Evolutionary conservation across 108 stramenopile species (phyloP), one percentile per base, ranked within the genome.

Genomic region (Nitzschia sp.): DNA sequence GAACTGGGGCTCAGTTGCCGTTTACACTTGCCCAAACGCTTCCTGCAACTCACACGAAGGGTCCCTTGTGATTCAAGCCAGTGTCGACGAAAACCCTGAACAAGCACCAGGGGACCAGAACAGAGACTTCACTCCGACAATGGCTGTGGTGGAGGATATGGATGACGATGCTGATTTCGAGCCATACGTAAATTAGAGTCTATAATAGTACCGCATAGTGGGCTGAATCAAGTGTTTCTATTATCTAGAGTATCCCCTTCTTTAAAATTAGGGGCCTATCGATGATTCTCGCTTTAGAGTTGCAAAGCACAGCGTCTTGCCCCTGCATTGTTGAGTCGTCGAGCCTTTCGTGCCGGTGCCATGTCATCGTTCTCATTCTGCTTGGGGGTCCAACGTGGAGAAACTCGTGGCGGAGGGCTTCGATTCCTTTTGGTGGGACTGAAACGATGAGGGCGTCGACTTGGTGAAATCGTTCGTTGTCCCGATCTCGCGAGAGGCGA

Each of bases 1-100:
- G 87, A 89, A 94, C 58, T 94, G 86, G 83, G 93, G 93, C 48
- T 79, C 79, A 11, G 77, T 94, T 29, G 86, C 88, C 25, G 77
- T 91, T 0, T 94, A 86, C 60, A 88, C 86, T 26, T 88, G 90
- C 60, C 66, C 85, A 0, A 63, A 82, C 34, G 22, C 38, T 8
- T 69, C 78, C 27, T 88, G 85, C 64, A 60, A 76, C 52, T 53
- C 80, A 21, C 73, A 79, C 50, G 85, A 88, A 38, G 82, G 77
- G 19, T 45, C 8, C 1, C 46, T 86, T 3, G 69, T 91, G 44
- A 84, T 88, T 2, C 90, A 91, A 72, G 57, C 73, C 31, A 76
- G 72, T n/a, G 81, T 74, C 8, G 78, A 77, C 52, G 75, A 64
- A 63, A 58, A 47, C 22, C 45, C 55, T 23, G 41, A 0, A 54